Percentiles rank a stretch among this genome's conserved stretches.
These are phyloP conservation scores for Luzula sylvatica DNA, from an alignment of 176 grass and related monocot genomes.

Conservation along the genomic window DNA sequence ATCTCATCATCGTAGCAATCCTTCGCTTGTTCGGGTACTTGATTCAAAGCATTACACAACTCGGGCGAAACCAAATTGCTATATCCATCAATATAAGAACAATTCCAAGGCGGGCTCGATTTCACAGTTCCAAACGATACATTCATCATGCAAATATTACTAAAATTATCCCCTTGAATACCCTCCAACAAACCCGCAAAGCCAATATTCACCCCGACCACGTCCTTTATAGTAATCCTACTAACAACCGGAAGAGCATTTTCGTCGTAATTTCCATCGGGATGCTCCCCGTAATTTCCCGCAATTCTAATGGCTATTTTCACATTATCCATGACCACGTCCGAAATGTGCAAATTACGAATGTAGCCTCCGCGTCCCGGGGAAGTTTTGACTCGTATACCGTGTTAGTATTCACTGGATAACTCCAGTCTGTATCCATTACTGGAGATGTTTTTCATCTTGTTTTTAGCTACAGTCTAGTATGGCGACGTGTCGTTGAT, in stretches of 20 bases:
- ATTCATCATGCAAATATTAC: conserved; percentile 77
- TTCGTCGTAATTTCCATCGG: conserved; percentile 60
- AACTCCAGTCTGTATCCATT: too few species aligned
- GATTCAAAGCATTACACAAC: conserved; percentile 65
- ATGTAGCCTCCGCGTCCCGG: conserved; percentile 79
- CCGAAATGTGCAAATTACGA: conserved; percentile 48
- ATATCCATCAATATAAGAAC: conserved; percentile 71
- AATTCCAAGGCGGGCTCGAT: conserved; percentile 69
- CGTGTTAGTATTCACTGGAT: too few species aligned
- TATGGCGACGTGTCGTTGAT: too few species aligned
- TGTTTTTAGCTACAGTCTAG: too few species aligned
- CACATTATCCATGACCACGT: conserved; percentile 68
- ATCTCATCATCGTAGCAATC: conserved; percentile 40
- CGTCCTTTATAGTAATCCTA: conserved; percentile 62
- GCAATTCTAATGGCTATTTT: conserved; percentile 75
- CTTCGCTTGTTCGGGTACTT: conserved; percentile 22
- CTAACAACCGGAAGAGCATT: conserved; percentile 63
- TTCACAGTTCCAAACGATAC: conserved; percentile 45
- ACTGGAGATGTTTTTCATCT: too few species aligned
- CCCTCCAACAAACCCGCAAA: conserved; percentile 63
- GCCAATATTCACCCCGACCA: conserved; percentile 45
- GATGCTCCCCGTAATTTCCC: conserved; percentile 65
- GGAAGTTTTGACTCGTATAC: conserved; percentile 82
- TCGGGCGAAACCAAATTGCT: conserved; percentile 75
- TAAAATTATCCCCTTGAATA: conserved; percentile 78